Conservation (phyloP, 163 green algal species). For the Coccomyxa subellipsoidea region DNA sequence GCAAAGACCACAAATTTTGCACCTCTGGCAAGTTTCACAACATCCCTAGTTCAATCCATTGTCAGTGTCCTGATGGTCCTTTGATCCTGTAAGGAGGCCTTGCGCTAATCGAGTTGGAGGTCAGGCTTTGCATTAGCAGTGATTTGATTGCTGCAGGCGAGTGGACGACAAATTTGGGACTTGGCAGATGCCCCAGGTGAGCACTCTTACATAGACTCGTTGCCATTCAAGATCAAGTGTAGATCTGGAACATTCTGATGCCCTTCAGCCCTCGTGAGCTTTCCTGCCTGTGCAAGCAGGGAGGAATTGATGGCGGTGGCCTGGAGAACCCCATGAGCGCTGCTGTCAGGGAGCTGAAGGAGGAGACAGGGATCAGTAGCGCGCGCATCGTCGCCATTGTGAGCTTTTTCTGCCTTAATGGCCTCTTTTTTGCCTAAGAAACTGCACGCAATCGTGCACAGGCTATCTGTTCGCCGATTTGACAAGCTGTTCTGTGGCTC, state of each 20-base stretch:
- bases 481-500: background rate
- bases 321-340: conserved; percentile 38
- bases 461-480: background rate
- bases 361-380: conserved; percentile 54
- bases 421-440: too few relatives aligned
- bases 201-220: background rate
- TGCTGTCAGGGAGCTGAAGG: conserved; percentile 44
- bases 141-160: conserved; percentile 9
- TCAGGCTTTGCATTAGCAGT: background rate
- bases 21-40: too few relatives aligned
- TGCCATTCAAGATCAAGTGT: background rate
- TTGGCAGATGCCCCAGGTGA: conserved; percentile 51
- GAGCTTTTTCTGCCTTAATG: background rate
- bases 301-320: conserved; percentile 45
- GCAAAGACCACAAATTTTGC: too few relatives aligned
- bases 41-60: too few relatives aligned
- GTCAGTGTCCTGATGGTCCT: too few relatives aligned
- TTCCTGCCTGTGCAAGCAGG: conserved; percentile 19
- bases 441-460: background rate
- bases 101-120: too few relatives aligned
- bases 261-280: background rate
- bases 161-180: conserved; percentile 34
- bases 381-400: conserved; percentile 33
- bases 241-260: background rate
- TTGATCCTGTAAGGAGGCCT: too few relatives aligned